Base-by-base conservation (phyloP, 352 stramenopile species). In the Phytopythium montanum region DNA sequence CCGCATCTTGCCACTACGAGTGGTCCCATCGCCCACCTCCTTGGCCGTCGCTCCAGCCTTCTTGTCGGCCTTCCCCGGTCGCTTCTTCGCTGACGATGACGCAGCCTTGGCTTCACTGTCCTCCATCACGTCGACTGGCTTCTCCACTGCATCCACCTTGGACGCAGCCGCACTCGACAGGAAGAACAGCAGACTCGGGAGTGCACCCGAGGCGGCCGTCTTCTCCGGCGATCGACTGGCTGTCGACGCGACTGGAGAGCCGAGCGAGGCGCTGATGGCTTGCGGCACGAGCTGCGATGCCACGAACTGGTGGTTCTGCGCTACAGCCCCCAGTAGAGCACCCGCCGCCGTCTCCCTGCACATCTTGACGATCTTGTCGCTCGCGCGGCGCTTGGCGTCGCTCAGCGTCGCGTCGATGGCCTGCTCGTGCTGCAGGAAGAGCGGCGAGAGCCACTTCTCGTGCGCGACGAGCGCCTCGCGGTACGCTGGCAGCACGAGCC, bases 341-440 rank as follows among this genome's bases (percentile, higher is more conserved):
- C 87, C 60, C n/a, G 72, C 67, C 9, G 79, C 79, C 16, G 79
- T 86, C 34, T 91, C 81, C 50, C 80, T 87, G 59, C 76, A 88
- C 1, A 88, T 65, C 45, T 87, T 73, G 39, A 83, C 66, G 63
- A 91, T 72, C 57, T 76, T 88, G 28, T 85, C 81, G 10, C 79
- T 85, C 16, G 81, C 81, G 39, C 79, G 76, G 28, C 70, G 79
- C 63, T 87, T 87, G 38, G 85, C 60, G 55, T 81, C 66, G n/a
- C 59, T 59, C 38, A 91, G 76, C 9, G 77, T 73, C 18, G 59
- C 52, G 61, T 91, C 79, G 44, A 91, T 85, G 42, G 70, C 64
- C 19, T 83, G 46, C 59, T 91, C 79, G 58, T 91, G 79, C 61
- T 86, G 77, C 53, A 75, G 69, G 50, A 91, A 91, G n/a, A 75